These are phyloP conservation scores for Eucommia ulmoides DNA, from an alignment of 257 asterid genomes.

Conservation along the genomic window DNA sequence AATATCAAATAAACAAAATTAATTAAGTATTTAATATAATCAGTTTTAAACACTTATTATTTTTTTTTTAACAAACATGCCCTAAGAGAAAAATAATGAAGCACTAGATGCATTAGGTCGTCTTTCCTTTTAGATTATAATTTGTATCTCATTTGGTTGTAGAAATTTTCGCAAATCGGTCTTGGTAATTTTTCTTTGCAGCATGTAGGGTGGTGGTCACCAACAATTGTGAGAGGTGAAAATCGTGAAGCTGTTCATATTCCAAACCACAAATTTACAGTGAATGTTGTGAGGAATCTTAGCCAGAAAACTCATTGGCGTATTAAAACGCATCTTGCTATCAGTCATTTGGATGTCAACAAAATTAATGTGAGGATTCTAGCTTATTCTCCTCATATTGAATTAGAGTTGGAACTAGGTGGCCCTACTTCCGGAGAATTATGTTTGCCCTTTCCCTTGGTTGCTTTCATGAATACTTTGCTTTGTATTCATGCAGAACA, in stretches of 20 bases:
- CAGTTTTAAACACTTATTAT: too few species aligned
- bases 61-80: too few species aligned
- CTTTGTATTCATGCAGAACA: constrained; percentile 35
- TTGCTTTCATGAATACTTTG: background rate
- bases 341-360: constrained; percentile 83
- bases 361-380: constrained; percentile 64
- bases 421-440: too few species aligned
- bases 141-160: too few species aligned
- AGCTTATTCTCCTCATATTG: background rate
- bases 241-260: constrained; percentile 96
- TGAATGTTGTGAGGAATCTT: constrained; percentile 84
- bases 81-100: background rate
- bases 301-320: constrained; percentile 94
- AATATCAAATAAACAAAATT: too few species aligned
- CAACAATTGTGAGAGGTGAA: constrained; percentile 90
- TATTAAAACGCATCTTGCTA: constrained; percentile 74
- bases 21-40: too few species aligned
- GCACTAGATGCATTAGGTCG: background rate
- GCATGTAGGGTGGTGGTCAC: constrained; percentile 99
- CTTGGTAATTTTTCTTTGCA: constrained; percentile 11
- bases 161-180: too few species aligned
- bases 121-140: background rate
- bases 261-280: constrained; percentile 89
- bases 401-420: too few species aligned
- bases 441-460: too few species aligned